Evolutionary conservation across 2,329 filamentous ascomycete species (phyloP).

Genomic region (Colletotrichum sp.): DNA sequence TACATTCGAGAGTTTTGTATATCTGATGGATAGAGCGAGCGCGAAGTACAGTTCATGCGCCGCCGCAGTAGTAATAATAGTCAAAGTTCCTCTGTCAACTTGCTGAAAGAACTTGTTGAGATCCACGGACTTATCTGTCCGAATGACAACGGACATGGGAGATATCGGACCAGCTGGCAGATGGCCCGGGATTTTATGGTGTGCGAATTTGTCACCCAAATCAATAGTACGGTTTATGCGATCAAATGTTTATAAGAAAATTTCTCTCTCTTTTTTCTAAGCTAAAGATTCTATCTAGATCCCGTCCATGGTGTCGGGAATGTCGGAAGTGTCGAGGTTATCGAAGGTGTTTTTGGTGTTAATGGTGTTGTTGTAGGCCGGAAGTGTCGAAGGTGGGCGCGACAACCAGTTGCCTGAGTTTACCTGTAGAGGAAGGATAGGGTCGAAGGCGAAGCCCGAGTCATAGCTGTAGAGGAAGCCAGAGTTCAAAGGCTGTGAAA

Average conservation of each 20-base stretch:
- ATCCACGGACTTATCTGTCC: too few species aligned
- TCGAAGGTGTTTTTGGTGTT: too few species aligned
- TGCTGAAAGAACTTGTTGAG: neutral
- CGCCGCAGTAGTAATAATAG: neutral
- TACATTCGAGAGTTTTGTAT: constrained; percentile 1
- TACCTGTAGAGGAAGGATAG: neutral
- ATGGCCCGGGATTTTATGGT: too few species aligned
- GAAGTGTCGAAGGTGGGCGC: neutral
- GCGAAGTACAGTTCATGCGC: neutral
- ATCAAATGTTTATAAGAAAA: neutral
- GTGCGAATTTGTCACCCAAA: neutral
- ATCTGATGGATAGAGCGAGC: neutral
- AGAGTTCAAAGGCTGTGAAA: neutral
- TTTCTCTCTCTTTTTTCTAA: neutral
- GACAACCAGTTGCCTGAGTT: neutral
- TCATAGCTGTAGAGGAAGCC: neutral
- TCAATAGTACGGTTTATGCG: neutral
- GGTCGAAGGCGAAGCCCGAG: neutral
- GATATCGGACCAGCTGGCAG: too few species aligned
- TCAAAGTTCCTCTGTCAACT: neutral
- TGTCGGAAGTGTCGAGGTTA: neutral
- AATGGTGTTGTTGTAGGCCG: too few species aligned
- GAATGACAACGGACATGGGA: too few species aligned
- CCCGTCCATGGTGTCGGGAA: neutral
- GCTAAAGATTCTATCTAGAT: neutral